These are phyloP conservation scores for Magnusiomyces magnusii DNA, from an alignment of 1,139 yeast genomes.

Conservation along the genomic window DNA sequence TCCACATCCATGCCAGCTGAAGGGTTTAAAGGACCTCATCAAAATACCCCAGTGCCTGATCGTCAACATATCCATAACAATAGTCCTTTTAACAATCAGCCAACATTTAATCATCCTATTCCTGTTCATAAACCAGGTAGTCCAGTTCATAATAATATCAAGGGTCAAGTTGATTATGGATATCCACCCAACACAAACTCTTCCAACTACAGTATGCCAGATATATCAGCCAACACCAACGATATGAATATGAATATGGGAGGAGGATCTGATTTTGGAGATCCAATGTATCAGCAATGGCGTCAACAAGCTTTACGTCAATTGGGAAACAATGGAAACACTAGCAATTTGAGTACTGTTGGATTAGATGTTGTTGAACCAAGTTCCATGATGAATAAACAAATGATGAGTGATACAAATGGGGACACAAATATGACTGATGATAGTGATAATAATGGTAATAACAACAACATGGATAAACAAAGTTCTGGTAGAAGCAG, in stretches of 20 bases:
- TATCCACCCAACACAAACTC: no score
- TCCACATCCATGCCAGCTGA: background rate
- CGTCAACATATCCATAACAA: no score
- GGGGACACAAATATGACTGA: background rate
- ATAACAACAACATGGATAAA: background rate
- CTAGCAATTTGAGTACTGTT: background rate
- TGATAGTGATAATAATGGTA: background rate
- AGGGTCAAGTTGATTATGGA: background rate
- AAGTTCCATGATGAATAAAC: background rate
- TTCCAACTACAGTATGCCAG: background rate
- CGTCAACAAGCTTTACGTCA: background rate
- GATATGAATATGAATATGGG: background rate
- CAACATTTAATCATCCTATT: background rate
- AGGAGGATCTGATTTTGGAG: constrained; percentile 1
- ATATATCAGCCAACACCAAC: background rate
- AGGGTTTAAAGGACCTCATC: background rate
- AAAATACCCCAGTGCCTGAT: background rate
- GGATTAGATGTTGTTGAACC: background rate
- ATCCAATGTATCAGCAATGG: constrained; percentile 5
- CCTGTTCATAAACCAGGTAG: background rate
- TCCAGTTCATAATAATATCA: background rate
- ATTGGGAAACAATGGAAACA: background rate
- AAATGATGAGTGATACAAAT: background rate
- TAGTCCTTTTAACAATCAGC: background rate
- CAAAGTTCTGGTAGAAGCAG: background rate